Evolutionary conservation across 441 rosid genomes (phyloP), one percentile per base, ranked within the genome.

Genomic region (Bruguiera hainesii): DNA sequence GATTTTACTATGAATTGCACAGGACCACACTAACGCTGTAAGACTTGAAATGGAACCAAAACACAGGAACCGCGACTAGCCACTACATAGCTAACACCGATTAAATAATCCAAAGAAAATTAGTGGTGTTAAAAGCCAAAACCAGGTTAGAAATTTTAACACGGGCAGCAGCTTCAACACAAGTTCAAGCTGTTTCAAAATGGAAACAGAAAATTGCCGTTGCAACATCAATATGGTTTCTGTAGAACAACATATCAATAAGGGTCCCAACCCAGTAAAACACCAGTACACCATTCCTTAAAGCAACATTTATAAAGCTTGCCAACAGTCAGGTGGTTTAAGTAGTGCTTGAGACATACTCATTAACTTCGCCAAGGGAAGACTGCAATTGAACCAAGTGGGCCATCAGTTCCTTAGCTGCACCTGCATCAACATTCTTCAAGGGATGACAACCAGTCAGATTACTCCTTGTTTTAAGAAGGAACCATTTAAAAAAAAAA

Each of bases 351-450:
- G 67, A 64, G 46, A 66, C 83, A 39, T 85, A 90, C 99, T 82
- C 76, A 60, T 92, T 95, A 69, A 92, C 87, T 84, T 83, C 95
- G 33, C 80, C 64, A 71, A 95, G 82, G 48, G 91, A 84, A 73
- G 98, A 89, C 30, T 92, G 92, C 84, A 90, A 65, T 55, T 81
- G 79, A 75, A 95, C 91, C 84, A 95, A 84, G 78, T 86, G 68
- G 59, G 89, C 90, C 99, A 90, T 92, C 56, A 90, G 77, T 60
- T 92, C 85, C 87, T 92, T 95, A 31, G 99, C 97, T 31, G 89
- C 91, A 64, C 79, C 89, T 59, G 98, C 85, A 73, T 92, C 97
- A 71, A 95, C 99, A 75, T 95, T 95, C 99, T 95, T 73, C 69
- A 72, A 51, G 56, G 79, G 71, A 76, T 28, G 63, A 56, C 46